Evolutionary conservation across 441 rosid species (phyloP), one percentile per base, ranked within the genome.

Genomic region (Pelargonium myrrhifolium): DNA sequence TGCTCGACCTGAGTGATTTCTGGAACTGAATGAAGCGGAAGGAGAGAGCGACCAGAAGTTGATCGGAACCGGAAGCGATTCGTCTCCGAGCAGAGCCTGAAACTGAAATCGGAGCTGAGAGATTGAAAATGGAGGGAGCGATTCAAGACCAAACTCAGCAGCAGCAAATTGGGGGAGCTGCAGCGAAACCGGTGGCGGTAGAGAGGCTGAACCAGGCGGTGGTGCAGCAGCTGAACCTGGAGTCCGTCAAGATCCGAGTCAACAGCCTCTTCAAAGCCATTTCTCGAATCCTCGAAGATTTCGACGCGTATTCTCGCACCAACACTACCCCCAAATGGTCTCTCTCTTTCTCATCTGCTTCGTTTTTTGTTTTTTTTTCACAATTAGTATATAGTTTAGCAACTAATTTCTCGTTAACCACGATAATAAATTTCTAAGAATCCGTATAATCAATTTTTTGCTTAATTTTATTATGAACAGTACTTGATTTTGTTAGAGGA

Each of bases 301-400:
- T 91, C 61, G 95, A 91, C 12, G 85, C 80, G 65, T 87, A 87
- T 66, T 79, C 78, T 66, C 93, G 89, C 71, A 84, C 96, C 79
- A 88, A 88, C 72, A 81, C 96, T 56, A 82, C 80, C 74, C 99
- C 94, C 22, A 88, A 92, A 85, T 92, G 99, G 97, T 93, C 53
- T 8, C 7, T 14, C 0, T 65, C 26, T 58, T 3, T 40, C 20
- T 47, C 61, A 20, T 26, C 6, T 37, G 3, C 15, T 37, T 3
- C n/a, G 21, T 42, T 40, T 47, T 26, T 31, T 24, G 26, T 55
- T 10, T 15, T 15, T 26, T 17, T 12, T 17, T 45, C 45, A 3
- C 37, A 2, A 22, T n/a, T 2, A 21, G 18, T 21, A 9, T 35
- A 42, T 8, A 4, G 17, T 22, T 14, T 40, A 8, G 18, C 7